Conservation (phyloP, 202 grass and related monocot genomes). For the Elaeis oleifera region DNA sequence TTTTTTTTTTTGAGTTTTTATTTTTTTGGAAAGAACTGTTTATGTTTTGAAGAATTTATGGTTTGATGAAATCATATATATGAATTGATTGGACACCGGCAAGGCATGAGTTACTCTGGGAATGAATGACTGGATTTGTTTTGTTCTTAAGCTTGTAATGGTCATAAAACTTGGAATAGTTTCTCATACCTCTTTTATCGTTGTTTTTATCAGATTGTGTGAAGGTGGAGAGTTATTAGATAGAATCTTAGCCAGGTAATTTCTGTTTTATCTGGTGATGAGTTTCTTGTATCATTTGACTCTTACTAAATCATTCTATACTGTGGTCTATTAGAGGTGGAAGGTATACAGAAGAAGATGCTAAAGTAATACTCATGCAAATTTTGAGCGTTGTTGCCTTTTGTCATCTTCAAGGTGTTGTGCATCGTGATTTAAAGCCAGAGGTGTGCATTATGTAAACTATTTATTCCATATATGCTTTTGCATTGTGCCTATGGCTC, state of each 20-base stretch:
- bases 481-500: conserved; percentile 8
- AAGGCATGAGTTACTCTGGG: no score
- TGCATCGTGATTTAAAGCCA: conserved; percentile 98
- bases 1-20: no score
- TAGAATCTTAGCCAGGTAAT: conserved; percentile 90
- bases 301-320: conserved; percentile 19
- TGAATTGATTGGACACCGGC: no score
- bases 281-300: conserved; percentile 4
- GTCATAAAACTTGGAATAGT: conserved; percentile 14
- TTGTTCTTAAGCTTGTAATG: conserved; percentile 9
- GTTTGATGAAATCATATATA: no score
- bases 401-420: conserved; percentile 97
- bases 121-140: no score
- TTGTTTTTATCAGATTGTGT: conserved; percentile 60
- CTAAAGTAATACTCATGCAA: conserved; percentile 82
- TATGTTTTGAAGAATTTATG: no score
- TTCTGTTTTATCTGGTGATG: conserved; percentile 20
- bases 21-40: no score
- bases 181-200: conserved; percentile 27
- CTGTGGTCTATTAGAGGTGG: conserved; percentile 62
- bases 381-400: conserved; percentile 93
- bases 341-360: conserved; percentile 79
- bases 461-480: not conserved
- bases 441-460: conserved; percentile 52
- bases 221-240: conserved; percentile 95